phyloP scores from a whole-genome alignment of 768 basidiomycete species.

The Leccinum imitatum region DNA sequence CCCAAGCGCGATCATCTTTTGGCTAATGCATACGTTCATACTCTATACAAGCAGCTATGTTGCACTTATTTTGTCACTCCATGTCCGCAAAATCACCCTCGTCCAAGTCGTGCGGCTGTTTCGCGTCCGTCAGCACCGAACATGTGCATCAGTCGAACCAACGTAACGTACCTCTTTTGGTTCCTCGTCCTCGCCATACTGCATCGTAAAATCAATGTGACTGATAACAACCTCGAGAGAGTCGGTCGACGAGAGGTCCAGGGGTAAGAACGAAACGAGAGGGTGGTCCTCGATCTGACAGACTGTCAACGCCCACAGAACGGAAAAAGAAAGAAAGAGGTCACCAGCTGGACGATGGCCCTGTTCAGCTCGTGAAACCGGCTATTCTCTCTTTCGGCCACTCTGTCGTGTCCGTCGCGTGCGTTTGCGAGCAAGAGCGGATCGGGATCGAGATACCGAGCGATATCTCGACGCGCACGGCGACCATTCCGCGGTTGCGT shows the following conservation, averaged over 20 bases:
- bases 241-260: constrained; percentile 88
- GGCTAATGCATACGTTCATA: no score
- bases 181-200: constrained; percentile 98
- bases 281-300: constrained; percentile 96
- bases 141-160: background rate
- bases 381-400: constrained; percentile 56
- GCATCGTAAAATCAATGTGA: constrained; percentile 97
- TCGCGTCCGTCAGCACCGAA: constrained; percentile 13
- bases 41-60: background rate
- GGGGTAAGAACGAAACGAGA: constrained; percentile 92
- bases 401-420: constrained; percentile 44
- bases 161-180: constrained; percentile 75
- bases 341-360: constrained; percentile 91
- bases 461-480: constrained; percentile 75
- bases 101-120: constrained; percentile 87
- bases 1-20: background rate
- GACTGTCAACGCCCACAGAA: background rate
- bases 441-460: constrained; percentile 96
- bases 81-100: constrained; percentile 85
- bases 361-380: constrained; percentile 92
- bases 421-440: constrained; percentile 76
- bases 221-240: constrained; percentile 89
- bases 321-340: no score
- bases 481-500: constrained; percentile 69
- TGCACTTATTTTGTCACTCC: constrained; percentile 40